phyloP scores from a whole-genome alignment of 148 eudicot genomes.

The Vaccinium corymbosum region DNA sequence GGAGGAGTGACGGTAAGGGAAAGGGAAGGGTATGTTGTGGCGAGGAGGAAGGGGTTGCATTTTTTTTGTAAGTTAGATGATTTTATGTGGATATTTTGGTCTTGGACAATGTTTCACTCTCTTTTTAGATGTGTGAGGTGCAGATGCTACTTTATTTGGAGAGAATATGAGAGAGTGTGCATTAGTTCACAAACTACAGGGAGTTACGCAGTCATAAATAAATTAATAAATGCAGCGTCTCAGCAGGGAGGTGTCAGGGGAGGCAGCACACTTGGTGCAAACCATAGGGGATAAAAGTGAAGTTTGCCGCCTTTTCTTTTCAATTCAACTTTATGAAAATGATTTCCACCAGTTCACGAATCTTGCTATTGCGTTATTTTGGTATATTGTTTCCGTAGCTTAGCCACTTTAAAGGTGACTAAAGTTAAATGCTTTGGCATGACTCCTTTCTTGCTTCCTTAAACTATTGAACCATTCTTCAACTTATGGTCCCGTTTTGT shows the following conservation, averaged over 20 bases:
- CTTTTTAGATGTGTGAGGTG: neutral
- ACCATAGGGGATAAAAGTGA: neutral
- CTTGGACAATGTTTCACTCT: neutral
- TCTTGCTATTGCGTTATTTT: neutral
- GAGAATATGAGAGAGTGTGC: neutral
- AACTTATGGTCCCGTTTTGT: neutral
- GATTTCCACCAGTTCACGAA: neutral
- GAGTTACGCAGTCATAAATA: neutral
- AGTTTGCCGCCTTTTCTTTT: neutral
- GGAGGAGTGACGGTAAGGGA: neutral
- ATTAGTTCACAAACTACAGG: neutral
- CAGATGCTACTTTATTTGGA: neutral
- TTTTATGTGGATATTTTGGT: neutral
- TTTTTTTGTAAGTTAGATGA: neutral
- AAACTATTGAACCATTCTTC: neutral
- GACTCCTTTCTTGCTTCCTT: neutral
- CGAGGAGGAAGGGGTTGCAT: neutral
- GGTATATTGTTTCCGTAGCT: neutral
- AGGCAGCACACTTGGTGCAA: neutral
- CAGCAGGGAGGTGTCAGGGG: neutral
- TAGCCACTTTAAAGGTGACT: neutral
- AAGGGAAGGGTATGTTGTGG: neutral
- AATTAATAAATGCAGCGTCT: neutral
- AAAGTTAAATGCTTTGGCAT: neutral
- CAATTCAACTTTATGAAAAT: neutral